phyloP scores from a whole-genome alignment of 1,284 basidiomycete species.

The Irpex rosettiformis region DNA sequence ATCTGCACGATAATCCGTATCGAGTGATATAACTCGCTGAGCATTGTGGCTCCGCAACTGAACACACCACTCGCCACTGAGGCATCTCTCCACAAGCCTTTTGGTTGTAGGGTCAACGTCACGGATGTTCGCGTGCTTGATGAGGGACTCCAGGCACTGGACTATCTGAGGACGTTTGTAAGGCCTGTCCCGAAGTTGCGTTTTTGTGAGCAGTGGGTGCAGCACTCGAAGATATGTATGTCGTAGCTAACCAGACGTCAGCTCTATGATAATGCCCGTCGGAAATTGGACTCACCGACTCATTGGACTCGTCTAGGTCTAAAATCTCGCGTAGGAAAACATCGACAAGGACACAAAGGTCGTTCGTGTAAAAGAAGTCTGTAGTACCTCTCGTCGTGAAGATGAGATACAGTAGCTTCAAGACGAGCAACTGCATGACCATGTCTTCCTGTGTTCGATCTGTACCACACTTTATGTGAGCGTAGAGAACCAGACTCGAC shows the following conservation, averaged over 20 bases:
- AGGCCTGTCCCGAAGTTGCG: constrained; percentile 79
- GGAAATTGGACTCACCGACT: constrained; percentile 89
- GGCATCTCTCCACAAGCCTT: constrained; percentile 89
- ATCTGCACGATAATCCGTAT: constrained; percentile 22
- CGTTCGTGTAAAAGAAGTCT: constrained; percentile 98
- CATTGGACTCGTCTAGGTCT: constrained; percentile 90
- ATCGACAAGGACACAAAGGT: constrained; percentile 93
- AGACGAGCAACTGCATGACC: constrained; percentile 91
- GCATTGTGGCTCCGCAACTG: constrained; percentile 43
- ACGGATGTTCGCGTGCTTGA: constrained; percentile 72
- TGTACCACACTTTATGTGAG: constrained; percentile 24
- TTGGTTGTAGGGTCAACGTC: constrained; percentile 86
- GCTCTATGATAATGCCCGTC: no score
- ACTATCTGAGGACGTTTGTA: constrained; percentile 95
- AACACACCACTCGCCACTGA: constrained; percentile 86
- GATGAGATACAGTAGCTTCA: constrained; percentile 93
- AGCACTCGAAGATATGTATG: constrained; percentile 97
- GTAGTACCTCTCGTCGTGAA: constrained; percentile 93
- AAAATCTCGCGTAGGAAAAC: constrained; percentile 92
- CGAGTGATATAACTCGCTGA: constrained; percentile 23
- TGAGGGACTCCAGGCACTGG: constrained; percentile 76
- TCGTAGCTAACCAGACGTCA: constrained; percentile 58
- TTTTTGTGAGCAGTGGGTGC: constrained; percentile 92
- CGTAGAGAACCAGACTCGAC: neutral
- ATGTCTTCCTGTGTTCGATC: constrained; percentile 85